phyloP scores from a whole-genome alignment of 2,329 filamentous ascomycete genomes.

The Trichoderma hamatum region DNA sequence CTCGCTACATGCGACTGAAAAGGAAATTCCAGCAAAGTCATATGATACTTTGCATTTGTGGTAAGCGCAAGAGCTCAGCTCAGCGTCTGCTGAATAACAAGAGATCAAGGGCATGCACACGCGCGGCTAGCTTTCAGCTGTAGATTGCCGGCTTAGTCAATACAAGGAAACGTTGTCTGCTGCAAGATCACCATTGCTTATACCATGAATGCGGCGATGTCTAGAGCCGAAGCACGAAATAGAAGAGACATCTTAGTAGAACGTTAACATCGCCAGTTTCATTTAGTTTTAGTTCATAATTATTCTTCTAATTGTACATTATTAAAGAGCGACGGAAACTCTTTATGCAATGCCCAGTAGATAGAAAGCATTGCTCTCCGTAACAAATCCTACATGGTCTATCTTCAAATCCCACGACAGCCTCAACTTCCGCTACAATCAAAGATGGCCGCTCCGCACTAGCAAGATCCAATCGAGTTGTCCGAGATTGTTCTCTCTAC shows the following conservation, averaged over 20 bases:
- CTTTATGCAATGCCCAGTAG: neutral
- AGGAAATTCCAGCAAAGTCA: neutral
- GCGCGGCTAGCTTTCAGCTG: neutral
- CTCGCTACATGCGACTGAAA: neutral
- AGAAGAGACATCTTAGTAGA: too few relatives aligned
- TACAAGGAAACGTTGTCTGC: too few relatives aligned
- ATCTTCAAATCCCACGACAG: neutral
- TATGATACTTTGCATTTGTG: neutral
- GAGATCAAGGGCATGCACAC: neutral
- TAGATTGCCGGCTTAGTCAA: neutral
- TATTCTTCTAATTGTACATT: neutral
- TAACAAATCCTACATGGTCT: neutral
- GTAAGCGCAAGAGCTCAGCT: neutral
- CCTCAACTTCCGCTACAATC: neutral
- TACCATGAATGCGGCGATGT: too few relatives aligned
- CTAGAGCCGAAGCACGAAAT: too few relatives aligned
- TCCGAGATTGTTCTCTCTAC: neutral
- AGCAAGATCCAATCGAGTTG: neutral
- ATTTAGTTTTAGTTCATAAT: too few relatives aligned
- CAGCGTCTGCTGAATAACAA: neutral
- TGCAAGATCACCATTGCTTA: too few relatives aligned
- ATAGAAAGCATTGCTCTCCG: neutral
- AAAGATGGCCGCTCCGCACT: too few relatives aligned
- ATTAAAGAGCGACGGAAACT: neutral
- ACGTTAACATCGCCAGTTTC: too few relatives aligned